Conservation (phyloP, 1,284 basidiomycete species). For the Cerrena zonata region DNA sequence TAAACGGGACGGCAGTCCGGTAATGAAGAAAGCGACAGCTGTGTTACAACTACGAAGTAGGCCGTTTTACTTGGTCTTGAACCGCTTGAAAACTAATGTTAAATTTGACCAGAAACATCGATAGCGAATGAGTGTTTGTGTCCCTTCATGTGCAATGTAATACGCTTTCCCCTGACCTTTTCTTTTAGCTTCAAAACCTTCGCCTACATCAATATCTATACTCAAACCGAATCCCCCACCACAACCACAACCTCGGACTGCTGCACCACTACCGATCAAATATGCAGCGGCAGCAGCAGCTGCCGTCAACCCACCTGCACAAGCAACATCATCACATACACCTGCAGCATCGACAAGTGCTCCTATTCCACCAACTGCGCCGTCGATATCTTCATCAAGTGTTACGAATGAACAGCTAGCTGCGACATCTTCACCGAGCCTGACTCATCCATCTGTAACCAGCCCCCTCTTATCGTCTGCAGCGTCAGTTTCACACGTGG, state of each 20-base stretch:
- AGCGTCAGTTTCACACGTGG: slow-evolving; percentile 61
- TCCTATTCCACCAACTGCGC: slow-evolving; percentile 29
- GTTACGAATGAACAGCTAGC: slow-evolving; percentile 42
- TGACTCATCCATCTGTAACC: slow-evolving; percentile 73
- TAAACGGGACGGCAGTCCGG: slow-evolving; percentile 71
- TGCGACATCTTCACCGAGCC: slow-evolving; percentile 63
- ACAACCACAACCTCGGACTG: slow-evolving; percentile 37
- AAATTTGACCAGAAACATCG: slow-evolving; percentile 36
- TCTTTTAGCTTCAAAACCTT: slow-evolving; percentile 56
- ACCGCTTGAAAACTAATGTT: slow-evolving; percentile 9
- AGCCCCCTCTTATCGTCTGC: slow-evolving; percentile 72
- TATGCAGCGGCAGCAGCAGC: slow-evolving; percentile 91
- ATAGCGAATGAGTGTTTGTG: slow-evolving; percentile 41
- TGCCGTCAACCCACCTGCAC: slow-evolving; percentile 50
- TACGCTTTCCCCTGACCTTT: slow-evolving; percentile 12
- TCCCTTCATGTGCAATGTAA: slow-evolving; percentile 13
- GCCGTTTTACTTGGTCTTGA: slow-evolving; percentile 20
- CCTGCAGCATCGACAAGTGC: slow-evolving; percentile 32
- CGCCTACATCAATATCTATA: slow-evolving; percentile 75
- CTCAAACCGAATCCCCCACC: slow-evolving; percentile 66
- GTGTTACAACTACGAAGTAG: slow-evolving; percentile 62
- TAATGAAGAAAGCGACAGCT: slow-evolving; percentile 63
- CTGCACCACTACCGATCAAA: slow-evolving; percentile 70
- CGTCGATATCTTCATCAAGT: slow-evolving; percentile 34
- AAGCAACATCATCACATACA: slow-evolving; percentile 20